Conservation (phyloP, 2,329 filamentous ascomycete species). For the Thelonectria blattea region DNA sequence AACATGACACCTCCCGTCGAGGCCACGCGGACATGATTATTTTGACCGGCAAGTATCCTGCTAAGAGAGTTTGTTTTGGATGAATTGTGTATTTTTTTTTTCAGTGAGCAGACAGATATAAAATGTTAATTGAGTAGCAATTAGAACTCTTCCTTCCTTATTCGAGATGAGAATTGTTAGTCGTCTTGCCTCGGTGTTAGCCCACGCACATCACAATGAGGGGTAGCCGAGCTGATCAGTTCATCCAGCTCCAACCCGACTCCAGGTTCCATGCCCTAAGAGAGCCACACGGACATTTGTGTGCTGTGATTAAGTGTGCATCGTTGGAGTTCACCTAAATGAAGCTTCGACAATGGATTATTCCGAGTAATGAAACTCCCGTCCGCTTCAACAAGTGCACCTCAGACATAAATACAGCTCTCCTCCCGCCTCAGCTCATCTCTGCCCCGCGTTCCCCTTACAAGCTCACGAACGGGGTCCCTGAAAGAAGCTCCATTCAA, state of each 20-base stretch:
- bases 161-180: no score
- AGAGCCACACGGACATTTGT: neutral
- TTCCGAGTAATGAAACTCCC: no score
- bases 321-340: neutral
- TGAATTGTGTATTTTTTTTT: neutral
- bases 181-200: no score
- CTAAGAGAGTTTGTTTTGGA: no score
- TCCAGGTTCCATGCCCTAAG: neutral
- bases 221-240: neutral
- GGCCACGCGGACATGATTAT: no score
- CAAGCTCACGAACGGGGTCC: slow-evolving; percentile 15
- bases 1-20: no score
- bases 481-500: slow-evolving; percentile 27
- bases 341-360: neutral
- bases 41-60: no score
- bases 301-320: neutral
- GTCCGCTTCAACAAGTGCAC: no score
- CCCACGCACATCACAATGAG: neutral
- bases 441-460: slow-evolving; percentile 32
- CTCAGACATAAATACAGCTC: neutral
- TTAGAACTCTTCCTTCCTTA: neutral
- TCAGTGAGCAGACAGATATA: no score
- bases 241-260: neutral
- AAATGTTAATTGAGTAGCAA: neutral
- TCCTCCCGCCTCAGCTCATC: slow-evolving; percentile 16